A percentile compares a stretch with the other conserved stretches of the same genome.
Evolutionary conservation across 2,329 filamentous ascomycete species (phyloP).

Genomic region (Scedosporium minutisporum): DNA sequence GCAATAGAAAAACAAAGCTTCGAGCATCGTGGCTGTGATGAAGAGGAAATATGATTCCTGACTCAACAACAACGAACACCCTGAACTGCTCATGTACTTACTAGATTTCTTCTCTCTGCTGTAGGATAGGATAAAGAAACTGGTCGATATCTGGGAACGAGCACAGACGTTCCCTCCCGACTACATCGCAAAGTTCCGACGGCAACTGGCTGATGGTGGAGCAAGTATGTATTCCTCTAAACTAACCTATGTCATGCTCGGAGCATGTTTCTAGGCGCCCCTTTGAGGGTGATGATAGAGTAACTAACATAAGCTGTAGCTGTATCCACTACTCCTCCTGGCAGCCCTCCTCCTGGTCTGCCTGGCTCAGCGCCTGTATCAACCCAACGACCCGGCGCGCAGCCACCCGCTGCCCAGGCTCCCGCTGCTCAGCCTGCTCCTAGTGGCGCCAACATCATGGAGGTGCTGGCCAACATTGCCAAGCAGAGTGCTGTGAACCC

Average conservation of each 20-base stretch:
- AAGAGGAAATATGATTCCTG: not conserved
- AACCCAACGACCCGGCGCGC: not conserved
- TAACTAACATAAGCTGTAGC: constrained; percentile 28
- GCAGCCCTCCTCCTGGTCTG: constrained; percentile 43
- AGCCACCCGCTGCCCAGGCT: constrained; percentile 12
- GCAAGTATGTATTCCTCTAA: constrained; percentile 37
- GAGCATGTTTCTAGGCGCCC: too few species aligned
- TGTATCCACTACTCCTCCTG: constrained; percentile 61
- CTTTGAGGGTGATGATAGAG: not conserved
- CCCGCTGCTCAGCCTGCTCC: constrained; percentile 13
- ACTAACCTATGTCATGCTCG: too few species aligned
- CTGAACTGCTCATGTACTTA: constrained; percentile 4
- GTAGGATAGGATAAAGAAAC: constrained; percentile 39
- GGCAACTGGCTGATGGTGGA: constrained; percentile 54
- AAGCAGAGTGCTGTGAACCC: constrained; percentile 55
- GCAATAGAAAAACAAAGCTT: too few species aligned
- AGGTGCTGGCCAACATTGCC: constrained; percentile 71
- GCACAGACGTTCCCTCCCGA: constrained; percentile 77
- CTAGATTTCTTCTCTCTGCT: not conserved
- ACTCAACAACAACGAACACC: not conserved
- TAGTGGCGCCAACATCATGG: constrained; percentile 31
- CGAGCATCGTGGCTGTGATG: not conserved
- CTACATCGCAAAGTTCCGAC: constrained; percentile 74
- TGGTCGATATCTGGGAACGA: constrained; percentile 97
- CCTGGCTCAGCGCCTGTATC: constrained; percentile 13